phyloP scores from a whole-genome alignment of 2,329 filamentous ascomycete genomes.

The Geosmithia flava region DNA sequence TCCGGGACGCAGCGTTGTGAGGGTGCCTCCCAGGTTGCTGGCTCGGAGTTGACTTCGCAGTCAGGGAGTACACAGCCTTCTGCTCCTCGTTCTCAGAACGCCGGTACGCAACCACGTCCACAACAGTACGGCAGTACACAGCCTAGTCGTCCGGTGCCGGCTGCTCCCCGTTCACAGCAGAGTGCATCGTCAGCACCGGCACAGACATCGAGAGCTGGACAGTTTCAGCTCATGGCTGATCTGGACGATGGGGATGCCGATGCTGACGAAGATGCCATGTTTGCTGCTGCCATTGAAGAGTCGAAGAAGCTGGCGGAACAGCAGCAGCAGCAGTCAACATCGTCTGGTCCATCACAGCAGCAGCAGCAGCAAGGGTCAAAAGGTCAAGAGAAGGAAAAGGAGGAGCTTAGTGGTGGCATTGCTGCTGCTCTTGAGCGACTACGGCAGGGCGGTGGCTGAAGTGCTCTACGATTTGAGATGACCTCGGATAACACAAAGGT shows the following conservation, averaged over 20 bases:
- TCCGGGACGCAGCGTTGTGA: conserved; percentile 9
- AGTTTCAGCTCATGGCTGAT: conserved; percentile 14
- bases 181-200: conserved; percentile 8
- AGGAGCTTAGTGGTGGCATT: conserved; percentile 42
- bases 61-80: no score
- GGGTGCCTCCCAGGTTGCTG: conserved; percentile 16
- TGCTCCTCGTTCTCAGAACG: no score
- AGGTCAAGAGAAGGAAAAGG: neutral
- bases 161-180: no score
- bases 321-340: neutral
- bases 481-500: neutral
- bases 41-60: conserved; percentile 12
- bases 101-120: no score
- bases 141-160: no score
- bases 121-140: no score
- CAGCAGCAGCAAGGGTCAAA: neutral
- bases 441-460: conserved; percentile 22
- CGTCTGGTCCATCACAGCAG: neutral
- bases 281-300: conserved; percentile 33
- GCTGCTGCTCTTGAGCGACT: conserved; percentile 49
- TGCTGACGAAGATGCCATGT: conserved; percentile 35
- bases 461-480: no score
- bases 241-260: conserved; percentile 25
- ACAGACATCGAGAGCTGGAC: conserved; percentile 19
- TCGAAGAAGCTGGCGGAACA: conserved; percentile 21